Conservation (phyloP, 306 rosid species). For the Prunus armeniaca region DNA sequence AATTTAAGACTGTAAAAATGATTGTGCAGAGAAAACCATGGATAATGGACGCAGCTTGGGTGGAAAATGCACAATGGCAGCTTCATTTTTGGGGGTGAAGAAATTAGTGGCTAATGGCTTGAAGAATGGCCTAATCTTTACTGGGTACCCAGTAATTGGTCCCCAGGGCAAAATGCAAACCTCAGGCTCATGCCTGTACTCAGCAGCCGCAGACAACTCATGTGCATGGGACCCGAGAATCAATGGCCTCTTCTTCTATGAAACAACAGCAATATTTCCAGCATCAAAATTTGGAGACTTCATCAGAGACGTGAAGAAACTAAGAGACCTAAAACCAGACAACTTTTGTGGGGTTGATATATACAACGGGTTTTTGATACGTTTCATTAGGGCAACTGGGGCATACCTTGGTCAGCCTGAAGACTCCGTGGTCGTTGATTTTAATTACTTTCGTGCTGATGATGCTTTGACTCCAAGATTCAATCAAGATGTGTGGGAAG, state of each 20-base stretch:
- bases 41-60: constrained; percentile 33
- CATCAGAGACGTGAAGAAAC: constrained; percentile 45
- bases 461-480: constrained; percentile 58
- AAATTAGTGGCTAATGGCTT: constrained; percentile 58
- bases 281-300: constrained; percentile 43
- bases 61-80: constrained; percentile 60
- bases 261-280: constrained; percentile 63
- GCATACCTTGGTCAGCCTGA: constrained; percentile 70
- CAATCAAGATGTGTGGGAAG: constrained; percentile 69
- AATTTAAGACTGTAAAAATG: neutral
- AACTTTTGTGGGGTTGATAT: constrained; percentile 62
- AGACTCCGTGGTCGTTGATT: constrained; percentile 70
- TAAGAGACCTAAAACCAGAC: constrained; percentile 46
- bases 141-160: constrained; percentile 73
- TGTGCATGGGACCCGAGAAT: constrained; percentile 89
- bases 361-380: constrained; percentile 64
- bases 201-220: constrained; percentile 31
- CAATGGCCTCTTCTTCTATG: constrained; percentile 65
- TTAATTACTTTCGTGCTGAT: constrained; percentile 57
- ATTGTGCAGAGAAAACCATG: constrained; percentile 47
- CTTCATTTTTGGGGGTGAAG: constrained; percentile 42
- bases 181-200: constrained; percentile 69
- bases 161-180: constrained; percentile 66
- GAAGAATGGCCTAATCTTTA: constrained; percentile 52
- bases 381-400: constrained; percentile 51